Evolutionary conservation across 305 asterid species (phyloP).

Genomic region (Fraxinus latifolia): DNA sequence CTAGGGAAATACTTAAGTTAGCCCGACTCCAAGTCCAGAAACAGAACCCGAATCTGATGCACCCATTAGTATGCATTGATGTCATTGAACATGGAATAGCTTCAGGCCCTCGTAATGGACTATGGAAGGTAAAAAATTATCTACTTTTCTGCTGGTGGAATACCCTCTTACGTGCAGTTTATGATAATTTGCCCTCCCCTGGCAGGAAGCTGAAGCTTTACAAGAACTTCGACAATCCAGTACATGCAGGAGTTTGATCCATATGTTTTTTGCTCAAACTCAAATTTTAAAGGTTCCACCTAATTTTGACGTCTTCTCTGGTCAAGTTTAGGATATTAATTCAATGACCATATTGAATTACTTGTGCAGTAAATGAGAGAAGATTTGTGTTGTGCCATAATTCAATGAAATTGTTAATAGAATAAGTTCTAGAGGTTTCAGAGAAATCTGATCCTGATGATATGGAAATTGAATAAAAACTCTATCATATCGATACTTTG

Average conservation of each 20-base stretch:
- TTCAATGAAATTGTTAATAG: neutral
- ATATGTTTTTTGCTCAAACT: constrained; percentile 49
- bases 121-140: constrained; percentile 42
- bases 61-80: constrained; percentile 55
- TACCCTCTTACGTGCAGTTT: constrained; percentile 1
- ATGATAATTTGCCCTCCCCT: constrained; percentile 17
- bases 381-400: neutral
- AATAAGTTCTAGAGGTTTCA: neutral
- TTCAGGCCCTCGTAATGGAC: constrained; percentile 45
- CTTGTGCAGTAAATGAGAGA: neutral
- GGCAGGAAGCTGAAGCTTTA: constrained; percentile 56
- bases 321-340: neutral
- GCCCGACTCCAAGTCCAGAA: constrained; percentile 38
- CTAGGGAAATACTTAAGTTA: constrained; percentile 39
- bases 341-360: neutral
- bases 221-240: constrained; percentile 56
- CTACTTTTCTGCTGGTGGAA: constrained; percentile 6
- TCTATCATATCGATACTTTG: neutral
- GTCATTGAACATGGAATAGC: constrained; percentile 55
- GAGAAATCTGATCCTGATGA: neutral
- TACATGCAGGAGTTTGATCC: constrained; percentile 55
- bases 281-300: constrained; percentile 44
- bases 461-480: neutral
- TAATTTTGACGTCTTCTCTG: constrained; percentile 16
- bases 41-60: constrained; percentile 39